Base-by-base conservation (phyloP, 768 basidiomycete genomes). In the Harrya chromipes region DNA sequence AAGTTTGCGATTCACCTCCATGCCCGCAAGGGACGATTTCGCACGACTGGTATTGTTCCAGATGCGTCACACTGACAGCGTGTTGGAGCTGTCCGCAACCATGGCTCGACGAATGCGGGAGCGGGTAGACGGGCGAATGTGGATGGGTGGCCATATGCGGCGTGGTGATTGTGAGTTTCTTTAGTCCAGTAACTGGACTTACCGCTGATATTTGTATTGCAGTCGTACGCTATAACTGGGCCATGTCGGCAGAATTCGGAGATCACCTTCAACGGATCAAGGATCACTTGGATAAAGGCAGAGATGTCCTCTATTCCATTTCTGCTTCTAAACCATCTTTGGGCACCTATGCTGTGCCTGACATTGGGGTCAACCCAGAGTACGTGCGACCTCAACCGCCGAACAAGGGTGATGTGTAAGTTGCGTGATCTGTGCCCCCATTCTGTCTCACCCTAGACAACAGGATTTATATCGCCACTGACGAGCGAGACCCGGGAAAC, bases 131-230 rank as follows among this genome's bases (percentile, higher is more conserved):
- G 72, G 70, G 14, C 63, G 71, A 6, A 60, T 68, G 56, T 74
- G 73, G 74, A 70, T 74, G 70, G 68, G 62, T 12, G 71, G 67
- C 7, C 73, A 74, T 39, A 74, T 75, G 74, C 72, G 73, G 17
- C 70, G 73, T 21, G 73, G 73, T 40, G 73, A 74, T 39, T 74
- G 72, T 74, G 42, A 64, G 70, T 56, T 40, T 29, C 13, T 42
- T 21, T 23, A 31, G 7, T 12, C 20, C 16, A 16, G 1, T 26
- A 3, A 27, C 26, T 6, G 13, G 27, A 19, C 16, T 7, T 26
- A 8, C 4, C 1, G 9, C 37, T 54, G n/a, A 52, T n/a, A 6
- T 34, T 21, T 44, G 26, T 21, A 13, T 17, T 35, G 24, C 46
- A 64, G 70, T 69, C 21, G 58, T 71, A 31, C 62, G 64, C 17